These are phyloP conservation scores for Artemisia tridentata DNA, from an alignment of 129 eudicot genomes.

Conservation along the genomic window DNA sequence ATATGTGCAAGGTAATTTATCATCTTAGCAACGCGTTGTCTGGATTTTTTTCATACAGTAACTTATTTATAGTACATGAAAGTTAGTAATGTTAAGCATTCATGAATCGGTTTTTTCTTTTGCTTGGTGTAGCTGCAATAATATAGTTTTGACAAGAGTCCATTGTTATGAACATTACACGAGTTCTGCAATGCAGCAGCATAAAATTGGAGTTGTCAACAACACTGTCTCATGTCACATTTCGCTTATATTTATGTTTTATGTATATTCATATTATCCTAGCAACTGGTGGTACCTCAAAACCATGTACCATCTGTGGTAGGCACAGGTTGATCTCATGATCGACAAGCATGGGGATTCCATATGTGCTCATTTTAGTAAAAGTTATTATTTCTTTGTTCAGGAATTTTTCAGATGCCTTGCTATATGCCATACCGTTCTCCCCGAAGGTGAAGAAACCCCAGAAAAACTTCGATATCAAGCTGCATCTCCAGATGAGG, in stretches of 20 bases:
- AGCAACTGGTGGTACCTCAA: conserved; percentile 16
- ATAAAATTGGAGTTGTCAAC: neutral
- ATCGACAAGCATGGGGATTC: neutral
- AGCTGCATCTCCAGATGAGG: too few species aligned
- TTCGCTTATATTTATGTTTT: neutral
- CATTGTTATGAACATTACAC: neutral
- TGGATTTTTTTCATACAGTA: neutral
- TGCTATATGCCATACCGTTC: too few species aligned
- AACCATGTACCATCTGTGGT: conserved; percentile 7
- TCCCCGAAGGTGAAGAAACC: too few species aligned
- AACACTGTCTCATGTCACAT: neutral
- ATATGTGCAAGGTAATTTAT: conserved; percentile 74
- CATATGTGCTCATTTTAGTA: conserved; percentile 7
- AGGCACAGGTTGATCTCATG: conserved; percentile 7
- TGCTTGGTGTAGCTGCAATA: neutral
- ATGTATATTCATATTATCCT: neutral
- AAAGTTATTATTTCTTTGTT: conserved; percentile 23
- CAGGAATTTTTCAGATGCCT: conserved; percentile 93
- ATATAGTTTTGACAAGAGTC: neutral
- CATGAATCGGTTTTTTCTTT: neutral
- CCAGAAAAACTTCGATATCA: too few species aligned
- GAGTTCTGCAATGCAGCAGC: neutral
- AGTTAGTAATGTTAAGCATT: conserved; percentile 2
- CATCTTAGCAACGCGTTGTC: neutral
- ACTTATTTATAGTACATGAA: neutral